Conservation (phyloP, 768 basidiomycete species). For the Sistotremastrum suecicum region DNA sequence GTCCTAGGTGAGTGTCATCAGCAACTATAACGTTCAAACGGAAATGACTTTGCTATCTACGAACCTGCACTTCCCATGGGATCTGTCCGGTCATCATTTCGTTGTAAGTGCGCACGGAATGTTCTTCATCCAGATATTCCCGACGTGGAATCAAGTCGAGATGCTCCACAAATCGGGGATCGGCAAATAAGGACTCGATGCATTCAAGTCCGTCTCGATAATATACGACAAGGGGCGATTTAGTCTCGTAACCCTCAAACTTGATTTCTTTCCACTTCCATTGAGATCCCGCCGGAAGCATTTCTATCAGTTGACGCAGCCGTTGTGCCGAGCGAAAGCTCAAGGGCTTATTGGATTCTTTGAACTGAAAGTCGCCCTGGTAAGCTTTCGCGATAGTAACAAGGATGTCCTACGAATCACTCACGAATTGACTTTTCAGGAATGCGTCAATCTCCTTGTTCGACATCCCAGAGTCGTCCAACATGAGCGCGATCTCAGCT, state of each 20-base stretch:
- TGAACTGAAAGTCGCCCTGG: not conserved
- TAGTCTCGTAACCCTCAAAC: constrained; percentile 5
- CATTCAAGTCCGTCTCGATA: constrained; percentile 18
- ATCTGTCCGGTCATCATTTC: constrained; percentile 15
- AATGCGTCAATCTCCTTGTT: constrained; percentile 17
- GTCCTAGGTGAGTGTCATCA: not conserved
- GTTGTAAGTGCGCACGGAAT: constrained; percentile 6
- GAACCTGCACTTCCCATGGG: constrained; percentile 16
- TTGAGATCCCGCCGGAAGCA: constrained; percentile 9
- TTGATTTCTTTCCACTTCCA: constrained; percentile 10
- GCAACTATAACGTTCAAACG: no score
- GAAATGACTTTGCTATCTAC: not conserved
- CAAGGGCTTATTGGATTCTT: not conserved
- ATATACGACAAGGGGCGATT: constrained; percentile 11
- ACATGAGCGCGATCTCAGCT: constrained; percentile 20
- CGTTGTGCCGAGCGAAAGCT: constrained; percentile 9
- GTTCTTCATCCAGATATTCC: constrained; percentile 7
- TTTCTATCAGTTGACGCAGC: constrained; percentile 8
- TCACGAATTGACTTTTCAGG: constrained; percentile 15
- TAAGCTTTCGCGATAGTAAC: not conserved
- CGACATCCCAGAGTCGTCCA: constrained; percentile 15
- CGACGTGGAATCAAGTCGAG: constrained; percentile 11
- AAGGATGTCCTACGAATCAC: not conserved
- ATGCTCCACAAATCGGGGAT: constrained; percentile 11
- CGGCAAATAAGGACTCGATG: constrained; percentile 12